Percentiles rank a stretch among this genome's conserved stretches.
Conservation (phyloP, 345 rosid species). For the Bruguiera gymnorhiza region DNA sequence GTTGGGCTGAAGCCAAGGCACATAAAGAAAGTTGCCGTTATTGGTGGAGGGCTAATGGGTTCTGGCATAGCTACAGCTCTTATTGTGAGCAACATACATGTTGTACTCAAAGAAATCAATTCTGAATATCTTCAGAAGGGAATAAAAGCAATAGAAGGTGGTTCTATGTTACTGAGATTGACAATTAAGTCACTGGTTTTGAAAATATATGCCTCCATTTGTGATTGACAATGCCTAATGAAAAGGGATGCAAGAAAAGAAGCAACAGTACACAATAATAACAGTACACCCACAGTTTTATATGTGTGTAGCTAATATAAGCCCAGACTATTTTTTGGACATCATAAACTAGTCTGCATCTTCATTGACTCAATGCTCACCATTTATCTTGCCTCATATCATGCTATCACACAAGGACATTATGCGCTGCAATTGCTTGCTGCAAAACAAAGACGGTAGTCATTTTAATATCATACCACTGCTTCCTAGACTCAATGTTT, state of each 20-base stretch:
- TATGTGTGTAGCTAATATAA: too few species aligned
- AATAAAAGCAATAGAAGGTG: conserved; percentile 72
- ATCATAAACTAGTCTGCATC: too few species aligned
- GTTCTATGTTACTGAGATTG: background rate
- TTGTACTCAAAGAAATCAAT: conserved; percentile 84
- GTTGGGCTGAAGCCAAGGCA: conserved; percentile 78
- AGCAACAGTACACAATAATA: too few species aligned
- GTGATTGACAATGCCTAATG: background rate
- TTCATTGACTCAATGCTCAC: too few species aligned
- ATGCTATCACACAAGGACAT: too few species aligned
- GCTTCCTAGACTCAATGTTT: conserved; percentile 1
- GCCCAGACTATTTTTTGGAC: too few species aligned
- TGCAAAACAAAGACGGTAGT: too few species aligned
- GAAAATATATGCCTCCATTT: background rate
- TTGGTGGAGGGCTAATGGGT: conserved; percentile 99
- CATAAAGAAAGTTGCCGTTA: conserved; percentile 80
- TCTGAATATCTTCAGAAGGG: conserved; percentile 81
- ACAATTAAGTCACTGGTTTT: background rate
- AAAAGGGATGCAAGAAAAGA: background rate
- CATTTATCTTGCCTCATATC: too few species aligned
- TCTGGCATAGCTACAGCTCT: conserved; percentile 92
- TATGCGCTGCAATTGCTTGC: too few species aligned
- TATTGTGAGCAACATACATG: conserved; percentile 55
- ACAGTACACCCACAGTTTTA: too few species aligned
- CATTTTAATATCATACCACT: too few species aligned